Conservation (phyloP, 306 rosid genomes). For the Oemleria cerasiformis region DNA sequence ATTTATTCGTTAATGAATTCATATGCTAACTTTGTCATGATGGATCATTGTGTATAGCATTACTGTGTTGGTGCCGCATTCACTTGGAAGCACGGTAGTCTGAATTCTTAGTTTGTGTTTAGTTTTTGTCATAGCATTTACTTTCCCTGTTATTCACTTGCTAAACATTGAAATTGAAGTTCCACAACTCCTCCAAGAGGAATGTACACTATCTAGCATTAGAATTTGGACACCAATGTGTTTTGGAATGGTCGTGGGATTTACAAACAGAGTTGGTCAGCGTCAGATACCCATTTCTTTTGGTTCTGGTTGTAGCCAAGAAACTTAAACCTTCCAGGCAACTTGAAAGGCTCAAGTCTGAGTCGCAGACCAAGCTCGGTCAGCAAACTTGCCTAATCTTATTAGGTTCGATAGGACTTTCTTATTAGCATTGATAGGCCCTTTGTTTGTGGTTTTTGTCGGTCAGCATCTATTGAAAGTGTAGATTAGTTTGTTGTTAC, state of each 20-base stretch:
- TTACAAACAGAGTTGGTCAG: not conserved
- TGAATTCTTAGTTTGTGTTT: not conserved
- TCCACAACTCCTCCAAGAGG: not conserved
- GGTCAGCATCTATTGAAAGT: not conserved
- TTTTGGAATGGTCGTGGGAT: not conserved
- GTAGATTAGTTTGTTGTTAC: not conserved
- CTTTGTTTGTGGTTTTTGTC: not conserved
- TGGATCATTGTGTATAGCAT: not conserved
- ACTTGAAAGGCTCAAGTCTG: not conserved
- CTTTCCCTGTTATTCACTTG: not conserved
- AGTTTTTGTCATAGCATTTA: not conserved
- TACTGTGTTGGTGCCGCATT: not conserved
- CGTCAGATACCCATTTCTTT: not conserved
- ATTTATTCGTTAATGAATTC: not conserved
- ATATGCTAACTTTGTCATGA: not conserved
- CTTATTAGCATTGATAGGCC: not conserved
- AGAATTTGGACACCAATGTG: not conserved
- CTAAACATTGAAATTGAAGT: not conserved
- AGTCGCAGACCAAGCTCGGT: not conserved
- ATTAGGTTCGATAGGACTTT: not conserved
- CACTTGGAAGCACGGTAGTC: not conserved
- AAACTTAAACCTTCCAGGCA: not conserved
- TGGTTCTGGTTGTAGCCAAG: not conserved
- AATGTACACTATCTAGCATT: not conserved
- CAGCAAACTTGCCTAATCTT: not conserved